Evolutionary conservation across 2,329 filamentous ascomycete species (phyloP).

Genomic region (Ophiostoma ips): DNA sequence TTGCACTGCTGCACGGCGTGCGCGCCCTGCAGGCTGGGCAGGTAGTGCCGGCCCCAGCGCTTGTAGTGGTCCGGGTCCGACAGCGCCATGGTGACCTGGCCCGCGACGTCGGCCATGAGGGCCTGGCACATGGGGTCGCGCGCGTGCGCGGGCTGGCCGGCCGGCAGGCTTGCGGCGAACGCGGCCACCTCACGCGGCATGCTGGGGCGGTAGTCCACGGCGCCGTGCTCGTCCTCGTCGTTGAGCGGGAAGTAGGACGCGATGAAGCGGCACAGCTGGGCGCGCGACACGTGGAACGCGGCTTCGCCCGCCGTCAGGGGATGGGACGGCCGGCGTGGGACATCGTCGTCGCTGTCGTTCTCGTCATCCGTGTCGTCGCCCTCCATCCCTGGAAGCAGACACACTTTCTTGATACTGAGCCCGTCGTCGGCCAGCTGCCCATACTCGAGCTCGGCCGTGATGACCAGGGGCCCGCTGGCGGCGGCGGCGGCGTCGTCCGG

Average conservation of each 20-base stretch:
- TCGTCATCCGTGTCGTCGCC: neutral
- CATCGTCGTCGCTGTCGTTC: neutral
- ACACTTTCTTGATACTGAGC: conserved; percentile 17
- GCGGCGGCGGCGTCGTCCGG: neutral
- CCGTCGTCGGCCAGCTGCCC: conserved; percentile 23
- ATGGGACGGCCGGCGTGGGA: neutral
- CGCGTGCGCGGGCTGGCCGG: neutral
- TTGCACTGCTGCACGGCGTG: conserved; percentile 45
- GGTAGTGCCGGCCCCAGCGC: conserved; percentile 44
- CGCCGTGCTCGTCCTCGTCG: conserved; percentile 26
- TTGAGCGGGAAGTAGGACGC: conserved; percentile 28
- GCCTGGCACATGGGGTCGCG: conserved; percentile 28
- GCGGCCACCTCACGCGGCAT: conserved; percentile 8
- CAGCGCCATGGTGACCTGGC: conserved; percentile 38
- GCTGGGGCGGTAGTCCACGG: neutral
- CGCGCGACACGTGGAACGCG: conserved; percentile 39
- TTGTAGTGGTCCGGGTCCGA: conserved; percentile 23
- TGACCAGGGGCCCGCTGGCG: neutral
- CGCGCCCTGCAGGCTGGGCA: conserved; percentile 41
- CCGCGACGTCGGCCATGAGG: conserved; percentile 36
- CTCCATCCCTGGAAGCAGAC: neutral
- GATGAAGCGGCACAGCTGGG: conserved; percentile 35
- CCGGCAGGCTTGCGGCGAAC: conserved; percentile 4
- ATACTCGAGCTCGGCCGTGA: neutral
- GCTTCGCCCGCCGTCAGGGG: conserved; percentile 23